These are phyloP conservation scores for Annulohypoxylon maeteangense DNA, from an alignment of 495 filamentous ascomycete species.

Conservation along the genomic window DNA sequence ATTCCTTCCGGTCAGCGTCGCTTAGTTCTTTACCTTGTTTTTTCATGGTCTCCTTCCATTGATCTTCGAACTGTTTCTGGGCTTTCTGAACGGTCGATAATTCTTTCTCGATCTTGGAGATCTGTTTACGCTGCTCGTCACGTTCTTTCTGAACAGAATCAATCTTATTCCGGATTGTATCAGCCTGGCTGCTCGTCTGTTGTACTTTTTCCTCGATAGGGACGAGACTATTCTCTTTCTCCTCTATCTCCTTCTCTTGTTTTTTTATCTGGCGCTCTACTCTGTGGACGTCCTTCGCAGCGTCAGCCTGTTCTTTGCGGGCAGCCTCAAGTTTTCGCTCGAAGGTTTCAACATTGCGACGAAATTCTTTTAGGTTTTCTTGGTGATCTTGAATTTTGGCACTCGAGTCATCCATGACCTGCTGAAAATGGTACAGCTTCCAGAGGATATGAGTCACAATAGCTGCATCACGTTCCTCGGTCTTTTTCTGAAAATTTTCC, in stretches of 20 bases:
- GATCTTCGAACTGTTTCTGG: slow-evolving; percentile 85
- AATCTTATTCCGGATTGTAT: slow-evolving; percentile 72
- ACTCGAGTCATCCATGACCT: slow-evolving; percentile 88
- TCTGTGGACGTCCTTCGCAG: slow-evolving; percentile 81
- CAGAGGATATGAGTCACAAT: slow-evolving; percentile 94
- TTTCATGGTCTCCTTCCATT: slow-evolving; percentile 83
- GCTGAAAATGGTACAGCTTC: slow-evolving; percentile 97
- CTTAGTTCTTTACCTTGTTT: slow-evolving; percentile 87
- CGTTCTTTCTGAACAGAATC: slow-evolving; percentile 78
- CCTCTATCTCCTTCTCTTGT: slow-evolving; percentile 90
- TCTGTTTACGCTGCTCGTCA: slow-evolving; percentile 70
- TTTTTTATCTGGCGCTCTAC: slow-evolving; percentile 82
- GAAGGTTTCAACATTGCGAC: slow-evolving; percentile 86
- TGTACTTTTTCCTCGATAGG: slow-evolving; percentile 93
- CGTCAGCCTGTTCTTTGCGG: slow-evolving; percentile 83
- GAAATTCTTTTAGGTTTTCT: slow-evolving; percentile 93
- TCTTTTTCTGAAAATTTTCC: slow-evolving; percentile 88
- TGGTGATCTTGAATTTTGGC: slow-evolving; percentile 93
- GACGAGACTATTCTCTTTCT: slow-evolving; percentile 83
- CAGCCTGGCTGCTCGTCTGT: slow-evolving; percentile 77
- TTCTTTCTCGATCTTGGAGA: slow-evolving; percentile 80
- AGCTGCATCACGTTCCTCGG: slow-evolving; percentile 88
- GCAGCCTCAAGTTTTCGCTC: slow-evolving; percentile 85
- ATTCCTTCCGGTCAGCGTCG: slow-evolving; percentile 88
- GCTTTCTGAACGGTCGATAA: slow-evolving; percentile 88